phyloP scores from a whole-genome alignment of 495 filamentous ascomycete species.

The Aspergillus sclerotiicarbonarius region DNA sequence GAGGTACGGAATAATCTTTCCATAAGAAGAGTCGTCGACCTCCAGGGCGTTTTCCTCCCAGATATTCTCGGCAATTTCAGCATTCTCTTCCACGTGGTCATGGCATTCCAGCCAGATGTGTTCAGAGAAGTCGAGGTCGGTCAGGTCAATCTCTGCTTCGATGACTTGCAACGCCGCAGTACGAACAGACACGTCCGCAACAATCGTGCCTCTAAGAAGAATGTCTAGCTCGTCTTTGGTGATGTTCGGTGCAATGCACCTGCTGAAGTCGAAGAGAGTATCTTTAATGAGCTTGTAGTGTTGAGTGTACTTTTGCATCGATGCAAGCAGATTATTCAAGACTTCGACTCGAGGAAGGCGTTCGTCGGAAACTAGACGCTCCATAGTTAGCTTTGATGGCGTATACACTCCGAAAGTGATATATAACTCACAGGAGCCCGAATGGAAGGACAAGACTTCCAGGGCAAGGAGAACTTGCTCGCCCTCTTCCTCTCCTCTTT shows the following conservation, averaged over 20 bases:
- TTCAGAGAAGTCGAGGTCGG: constrained; percentile 76
- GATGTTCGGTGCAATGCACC: constrained; percentile 76
- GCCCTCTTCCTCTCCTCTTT: constrained; percentile 64
- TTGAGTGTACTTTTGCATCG: constrained; percentile 86
- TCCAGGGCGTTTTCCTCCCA: constrained; percentile 92
- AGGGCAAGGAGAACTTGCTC: constrained; percentile 88
- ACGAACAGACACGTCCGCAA: constrained; percentile 74
- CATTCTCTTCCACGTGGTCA: constrained; percentile 86
- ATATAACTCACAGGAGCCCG: constrained; percentile 56
- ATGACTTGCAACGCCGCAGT: constrained; percentile 89
- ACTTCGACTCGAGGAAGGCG: constrained; percentile 74
- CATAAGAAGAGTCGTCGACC: constrained; percentile 60
- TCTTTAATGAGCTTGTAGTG: constrained; percentile 95
- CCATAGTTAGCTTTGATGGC: background rate
- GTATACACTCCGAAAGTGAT: background rate
- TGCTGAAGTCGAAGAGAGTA: constrained; percentile 77
- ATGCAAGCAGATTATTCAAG: constrained; percentile 63
- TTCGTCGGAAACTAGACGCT: constrained; percentile 53
- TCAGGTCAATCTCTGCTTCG: constrained; percentile 86
- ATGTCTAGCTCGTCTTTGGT: constrained; percentile 63
- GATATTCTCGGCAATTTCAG: constrained; percentile 76
- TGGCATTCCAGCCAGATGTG: constrained; percentile 93
- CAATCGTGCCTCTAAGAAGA: constrained; percentile 71
- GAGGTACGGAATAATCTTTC: constrained; percentile 72
- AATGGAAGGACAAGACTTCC: constrained; percentile 89